Conservation (phyloP, 768 basidiomycete genomes). For the Galerina sulciceps region DNA sequence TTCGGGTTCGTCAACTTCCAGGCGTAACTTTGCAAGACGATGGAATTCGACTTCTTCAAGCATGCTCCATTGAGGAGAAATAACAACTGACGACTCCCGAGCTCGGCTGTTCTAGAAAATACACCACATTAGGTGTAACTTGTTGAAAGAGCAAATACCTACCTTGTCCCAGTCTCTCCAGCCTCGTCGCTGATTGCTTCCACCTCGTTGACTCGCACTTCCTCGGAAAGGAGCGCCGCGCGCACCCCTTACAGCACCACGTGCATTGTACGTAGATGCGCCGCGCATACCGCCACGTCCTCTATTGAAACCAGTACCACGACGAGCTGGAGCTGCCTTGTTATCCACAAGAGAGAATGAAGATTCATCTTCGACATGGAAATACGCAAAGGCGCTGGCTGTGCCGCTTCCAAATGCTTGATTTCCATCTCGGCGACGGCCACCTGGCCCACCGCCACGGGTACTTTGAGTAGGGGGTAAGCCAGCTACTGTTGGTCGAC, state of each 20-base stretch:
- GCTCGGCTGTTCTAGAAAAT: slow-evolving; percentile 69
- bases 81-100: slow-evolving; percentile 92
- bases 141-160: slow-evolving; percentile 13
- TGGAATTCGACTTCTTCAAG: slow-evolving; percentile 97
- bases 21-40: slow-evolving; percentile 85
- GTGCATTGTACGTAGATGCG: slow-evolving; percentile 39
- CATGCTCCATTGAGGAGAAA: slow-evolving; percentile 92
- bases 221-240: slow-evolving; percentile 51
- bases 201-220: slow-evolving; percentile 51
- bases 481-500: slow-evolving; percentile 58
- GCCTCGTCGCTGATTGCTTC: slow-evolving; percentile 55
- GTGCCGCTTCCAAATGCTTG: slow-evolving; percentile 91
- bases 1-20: slow-evolving; percentile 94
- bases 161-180: slow-evolving; percentile 98
- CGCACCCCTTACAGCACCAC: slow-evolving; percentile 52
- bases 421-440: slow-evolving; percentile 74
- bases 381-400: slow-evolving; percentile 92
- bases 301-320: slow-evolving; percentile 67
- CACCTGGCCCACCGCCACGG: slow-evolving; percentile 54
- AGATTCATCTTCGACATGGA: slow-evolving; percentile 97
- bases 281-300: slow-evolving; percentile 62
- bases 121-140: slow-evolving; percentile 1
- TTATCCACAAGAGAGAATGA: slow-evolving; percentile 96
- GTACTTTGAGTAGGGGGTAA: slow-evolving; percentile 46
- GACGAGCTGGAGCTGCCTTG: slow-evolving; percentile 71